Percentiles rank a stretch among this genome's conserved stretches.
These are phyloP conservation scores for Meyerozyma carpophila DNA, from an alignment of 1,139 yeast species.

Conservation along the genomic window DNA sequence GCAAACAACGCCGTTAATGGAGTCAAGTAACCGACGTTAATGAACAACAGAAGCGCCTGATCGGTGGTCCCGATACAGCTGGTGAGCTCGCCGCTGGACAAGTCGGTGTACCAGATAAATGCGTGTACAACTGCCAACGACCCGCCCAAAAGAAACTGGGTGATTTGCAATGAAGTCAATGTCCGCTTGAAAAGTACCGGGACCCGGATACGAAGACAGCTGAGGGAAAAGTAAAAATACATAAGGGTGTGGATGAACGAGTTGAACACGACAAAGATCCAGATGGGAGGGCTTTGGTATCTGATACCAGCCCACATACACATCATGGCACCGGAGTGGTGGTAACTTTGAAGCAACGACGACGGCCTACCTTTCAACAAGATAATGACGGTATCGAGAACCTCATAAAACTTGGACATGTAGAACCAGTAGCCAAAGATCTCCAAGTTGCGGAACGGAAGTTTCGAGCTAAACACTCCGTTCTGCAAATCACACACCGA, in stretches of 20 bases:
- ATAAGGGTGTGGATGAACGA: conserved; percentile 72
- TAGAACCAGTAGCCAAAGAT: conserved; percentile 66
- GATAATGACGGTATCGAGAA: conserved; percentile 63
- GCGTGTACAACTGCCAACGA: conserved; percentile 59
- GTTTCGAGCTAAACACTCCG: conserved; percentile 47
- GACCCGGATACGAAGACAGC: conserved; percentile 56
- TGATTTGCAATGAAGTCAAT: conserved; percentile 64
- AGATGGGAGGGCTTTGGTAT: conserved; percentile 68
- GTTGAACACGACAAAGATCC: conserved; percentile 79
- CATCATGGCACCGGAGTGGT: conserved; percentile 79
- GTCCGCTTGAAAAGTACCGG: conserved; percentile 55
- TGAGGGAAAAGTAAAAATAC: conserved; percentile 67
- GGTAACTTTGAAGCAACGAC: conserved; percentile 66
- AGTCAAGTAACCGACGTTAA: conserved; percentile 62
- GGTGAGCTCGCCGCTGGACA: conserved; percentile 36
- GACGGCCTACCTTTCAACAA: conserved; percentile 67
- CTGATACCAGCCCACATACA: conserved; percentile 82
- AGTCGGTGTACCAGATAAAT: conserved; percentile 56
- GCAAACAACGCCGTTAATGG: conserved; percentile 70
- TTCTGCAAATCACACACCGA: conserved; percentile 56
- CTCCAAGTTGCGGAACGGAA: conserved; percentile 41
- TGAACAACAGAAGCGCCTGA: conserved; percentile 56
- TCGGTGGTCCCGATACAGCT: conserved; percentile 58
- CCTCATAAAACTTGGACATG: conserved; percentile 69
- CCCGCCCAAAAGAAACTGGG: conserved; percentile 70